Evolutionary conservation across 192 early-diverging fungal species (phyloP), one percentile per base, ranked within the genome.

Genomic region (Podila horticola): DNA sequence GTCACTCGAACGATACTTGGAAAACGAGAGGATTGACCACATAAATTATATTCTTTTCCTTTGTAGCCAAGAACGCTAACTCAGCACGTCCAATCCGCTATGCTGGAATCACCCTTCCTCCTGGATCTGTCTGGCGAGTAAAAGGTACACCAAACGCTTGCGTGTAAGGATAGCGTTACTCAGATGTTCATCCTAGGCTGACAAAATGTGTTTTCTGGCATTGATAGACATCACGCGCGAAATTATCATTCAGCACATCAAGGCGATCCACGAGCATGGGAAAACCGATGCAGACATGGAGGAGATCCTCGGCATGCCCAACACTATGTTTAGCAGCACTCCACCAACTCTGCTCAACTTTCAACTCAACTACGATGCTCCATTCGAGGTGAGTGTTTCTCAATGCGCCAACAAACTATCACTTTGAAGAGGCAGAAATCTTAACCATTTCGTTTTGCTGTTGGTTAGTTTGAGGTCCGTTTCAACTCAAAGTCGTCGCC

Each of bases 331-430:
- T 30, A 64, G 60, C 26, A 62, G 64, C 52, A 55, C 52, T 36
- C 66, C 75, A 29, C 72, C 89, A 20, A 91, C 91, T 62, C 72
- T 92, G 17, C 64, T 86, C 58, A 74, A 90, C 10, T 89, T 93
- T 57, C 94, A 95, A 71, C 89, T 91, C 59, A 79, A 86, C 50
- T 82, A 93, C 51, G 49, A 84, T 64, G 84, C 84, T 13, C 86
- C 88, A 34, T 95, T 95, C 64, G 74, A 91, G 84, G 92, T 91
- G 79, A 49, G n/a, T n/a, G 64, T 60, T 69, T 48, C 24, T 41
- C 12, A 45, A 13, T 12, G 41, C 13, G 15, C 15, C 11, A 4
- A 45, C 2, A 17, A 13, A 3, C 41, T 4, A 45, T 15, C 15
- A 45, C 41, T 45, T 45, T 45, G 41, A 45, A 45, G 13, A 45